Conservation (phyloP, 441 rosid species). For the Populus hybrid region DNA sequence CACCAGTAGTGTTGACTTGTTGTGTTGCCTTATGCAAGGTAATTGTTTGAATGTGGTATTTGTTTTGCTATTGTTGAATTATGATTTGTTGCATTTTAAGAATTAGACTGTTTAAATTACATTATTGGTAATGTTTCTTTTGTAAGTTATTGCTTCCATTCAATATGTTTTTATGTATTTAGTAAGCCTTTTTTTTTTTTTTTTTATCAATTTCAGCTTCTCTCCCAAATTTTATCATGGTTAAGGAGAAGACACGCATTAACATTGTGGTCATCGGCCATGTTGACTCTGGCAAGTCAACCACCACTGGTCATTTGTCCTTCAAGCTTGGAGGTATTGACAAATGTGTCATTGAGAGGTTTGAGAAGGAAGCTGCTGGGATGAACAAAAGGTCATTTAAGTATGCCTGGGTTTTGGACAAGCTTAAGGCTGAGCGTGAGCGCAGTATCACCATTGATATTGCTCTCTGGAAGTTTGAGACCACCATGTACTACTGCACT, state of each 20-base stretch:
- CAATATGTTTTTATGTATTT: not conserved
- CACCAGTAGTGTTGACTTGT: no score
- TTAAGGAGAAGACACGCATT: constrained; percentile 24
- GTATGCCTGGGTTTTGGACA: no score
- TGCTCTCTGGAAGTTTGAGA: constrained; percentile 50
- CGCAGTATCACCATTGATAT: constrained; percentile 46
- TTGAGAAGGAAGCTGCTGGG: no score
- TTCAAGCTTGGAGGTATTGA: no score
- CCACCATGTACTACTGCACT: constrained; percentile 21
- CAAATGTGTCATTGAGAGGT: no score
- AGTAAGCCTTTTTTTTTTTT: not conserved
- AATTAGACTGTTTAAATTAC: not conserved
- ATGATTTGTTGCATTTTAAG: not conserved
- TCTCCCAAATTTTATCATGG: constrained; percentile 30
- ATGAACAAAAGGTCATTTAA: no score
- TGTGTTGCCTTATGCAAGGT: no score
- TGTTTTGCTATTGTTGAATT: not conserved
- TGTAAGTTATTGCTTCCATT: not conserved
- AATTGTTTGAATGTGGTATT: not conserved
- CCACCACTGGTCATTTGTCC: no score
- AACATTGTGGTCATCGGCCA: constrained; percentile 43
- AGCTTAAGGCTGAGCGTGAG: no score
- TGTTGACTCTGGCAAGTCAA: constrained; percentile 43
- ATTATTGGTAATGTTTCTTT: not conserved
- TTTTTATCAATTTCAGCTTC: constrained; percentile 19